Percentiles rank a stretch among this genome's conserved stretches.
phyloP scores from a whole-genome alignment of 1,284 basidiomycete genomes.

The Earliella scabrosa region DNA sequence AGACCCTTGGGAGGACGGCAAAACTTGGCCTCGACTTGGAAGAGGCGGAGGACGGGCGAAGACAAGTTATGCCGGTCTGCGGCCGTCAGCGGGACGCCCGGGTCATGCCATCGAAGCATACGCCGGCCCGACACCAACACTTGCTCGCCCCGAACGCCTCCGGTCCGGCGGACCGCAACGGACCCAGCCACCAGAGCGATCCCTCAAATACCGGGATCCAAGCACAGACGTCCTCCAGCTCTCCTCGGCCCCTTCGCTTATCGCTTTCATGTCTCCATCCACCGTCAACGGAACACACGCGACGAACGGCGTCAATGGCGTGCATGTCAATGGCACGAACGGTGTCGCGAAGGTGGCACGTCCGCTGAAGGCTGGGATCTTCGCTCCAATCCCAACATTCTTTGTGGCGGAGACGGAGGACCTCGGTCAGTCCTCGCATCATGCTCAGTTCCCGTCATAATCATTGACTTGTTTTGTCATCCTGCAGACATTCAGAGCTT shows the following conservation, averaged over 20 bases:
- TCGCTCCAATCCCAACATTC: conserved; percentile 86
- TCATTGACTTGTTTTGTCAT: background rate
- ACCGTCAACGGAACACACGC: conserved; percentile 3
- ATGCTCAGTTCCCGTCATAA: background rate
- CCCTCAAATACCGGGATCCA: conserved; percentile 4
- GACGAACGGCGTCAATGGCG: conserved; percentile 4
- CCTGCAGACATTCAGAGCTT: conserved; percentile 73
- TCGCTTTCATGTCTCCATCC: conserved; percentile 6
- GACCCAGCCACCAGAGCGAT: background rate
- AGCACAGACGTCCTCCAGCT: background rate
- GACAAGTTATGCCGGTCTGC: background rate
- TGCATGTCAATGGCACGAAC: conserved; percentile 21
- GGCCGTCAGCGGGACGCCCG: background rate
- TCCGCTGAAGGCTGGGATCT: conserved; percentile 76
- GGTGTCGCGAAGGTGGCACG: conserved; percentile 37
- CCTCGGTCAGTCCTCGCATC: conserved; percentile 68
- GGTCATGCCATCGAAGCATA: background rate
- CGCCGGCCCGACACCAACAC: background rate
- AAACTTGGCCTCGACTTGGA: background rate
- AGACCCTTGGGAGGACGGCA: background rate
- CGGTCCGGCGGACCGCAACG: conserved; percentile 20
- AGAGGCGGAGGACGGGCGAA: background rate
- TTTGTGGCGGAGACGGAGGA: conserved; percentile 78
- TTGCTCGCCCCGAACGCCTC: background rate
- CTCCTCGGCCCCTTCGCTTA: background rate